Conservation (phyloP, 2,329 filamentous ascomycete species). For the Fusarium luffae region DNA sequence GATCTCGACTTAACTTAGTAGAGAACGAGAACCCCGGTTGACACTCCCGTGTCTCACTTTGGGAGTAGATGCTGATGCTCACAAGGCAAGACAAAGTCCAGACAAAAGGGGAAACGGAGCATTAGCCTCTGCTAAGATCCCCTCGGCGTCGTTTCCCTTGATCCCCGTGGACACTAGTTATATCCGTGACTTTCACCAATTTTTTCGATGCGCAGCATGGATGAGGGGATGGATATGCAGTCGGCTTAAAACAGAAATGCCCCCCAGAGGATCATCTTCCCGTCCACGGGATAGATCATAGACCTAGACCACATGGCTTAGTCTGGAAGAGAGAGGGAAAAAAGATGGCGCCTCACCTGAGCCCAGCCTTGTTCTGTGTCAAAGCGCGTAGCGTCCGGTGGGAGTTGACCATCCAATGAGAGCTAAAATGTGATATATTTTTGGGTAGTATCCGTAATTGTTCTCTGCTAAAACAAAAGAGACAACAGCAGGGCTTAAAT, state of each 20-base stretch:
- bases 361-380: constrained; percentile 21
- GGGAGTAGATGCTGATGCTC: constrained; percentile 22
- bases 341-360: constrained; percentile 42
- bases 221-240: constrained; percentile 17
- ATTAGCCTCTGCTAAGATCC: constrained; percentile 3
- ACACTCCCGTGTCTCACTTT: constrained; percentile 48
- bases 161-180: constrained; percentile 11
- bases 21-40: constrained; percentile 38
- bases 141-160: constrained; percentile 14
- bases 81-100: constrained; percentile 43
- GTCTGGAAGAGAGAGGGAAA: background rate
- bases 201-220: background rate
- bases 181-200: constrained; percentile 11
- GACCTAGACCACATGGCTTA: constrained; percentile 31
- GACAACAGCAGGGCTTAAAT: constrained; percentile 35
- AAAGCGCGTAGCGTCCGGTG: constrained; percentile 43
- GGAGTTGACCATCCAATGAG: constrained; percentile 15
- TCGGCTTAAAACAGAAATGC: constrained; percentile 31
- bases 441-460: background rate
- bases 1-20: constrained; percentile 30
- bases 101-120: constrained; percentile 3
- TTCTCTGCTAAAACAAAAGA: constrained; percentile 33
- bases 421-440: constrained; percentile 4
- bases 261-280: constrained; percentile 8
- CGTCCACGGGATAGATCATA: background rate